Evolutionary conservation across 2,329 filamentous ascomycete species (phyloP).

Genomic region (Claviceps purpurea): DNA sequence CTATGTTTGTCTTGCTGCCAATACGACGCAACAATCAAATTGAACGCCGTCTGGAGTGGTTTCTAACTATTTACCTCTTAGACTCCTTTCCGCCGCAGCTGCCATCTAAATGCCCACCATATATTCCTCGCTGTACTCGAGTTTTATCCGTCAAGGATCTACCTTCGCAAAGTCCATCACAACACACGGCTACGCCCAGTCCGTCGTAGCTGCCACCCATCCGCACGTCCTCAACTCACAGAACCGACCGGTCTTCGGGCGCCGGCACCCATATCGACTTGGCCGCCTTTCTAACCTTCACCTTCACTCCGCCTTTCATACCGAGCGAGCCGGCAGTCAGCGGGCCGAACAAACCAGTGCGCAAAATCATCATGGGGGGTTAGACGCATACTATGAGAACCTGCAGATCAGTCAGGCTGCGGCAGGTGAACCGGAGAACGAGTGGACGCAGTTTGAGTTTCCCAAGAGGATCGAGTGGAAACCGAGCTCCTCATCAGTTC

Average conservation of each 20-base stretch:
- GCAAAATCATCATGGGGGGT: slow-evolving; percentile 42
- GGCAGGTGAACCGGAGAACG: slow-evolving; percentile 51
- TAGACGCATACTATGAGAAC: slow-evolving; percentile 87
- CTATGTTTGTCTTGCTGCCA: too few species aligned
- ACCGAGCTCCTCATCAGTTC: slow-evolving; percentile 40
- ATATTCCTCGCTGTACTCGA: slow-evolving; percentile 55
- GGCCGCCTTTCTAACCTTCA: slow-evolving; percentile 43
- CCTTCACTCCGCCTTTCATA: slow-evolving; percentile 68
- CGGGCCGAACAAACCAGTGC: slow-evolving; percentile 44
- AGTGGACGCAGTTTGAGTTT: slow-evolving; percentile 89
- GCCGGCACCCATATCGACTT: slow-evolving; percentile 41
- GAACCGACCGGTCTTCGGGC: slow-evolving; percentile 49
- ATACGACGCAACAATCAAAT: too few species aligned
- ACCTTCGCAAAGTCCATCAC: slow-evolving; percentile 74
- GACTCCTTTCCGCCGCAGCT: slow-evolving; percentile 44
- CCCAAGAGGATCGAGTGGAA: slow-evolving; percentile 85
- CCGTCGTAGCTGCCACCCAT: slow-evolving; percentile 87
- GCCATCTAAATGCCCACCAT: slow-evolving; percentile 81
- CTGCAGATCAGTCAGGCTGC: slow-evolving; percentile 62
- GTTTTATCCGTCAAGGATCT: slow-evolving; percentile 94
- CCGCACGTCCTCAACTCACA: slow-evolving; percentile 63
- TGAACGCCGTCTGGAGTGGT: neutral
- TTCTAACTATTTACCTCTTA: slow-evolving; percentile 11
- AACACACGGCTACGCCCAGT: slow-evolving; percentile 95
- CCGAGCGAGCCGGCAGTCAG: slow-evolving; percentile 35